phyloP scores from a whole-genome alignment of 345 rosid species.

The Euphorbia tirucalli region DNA sequence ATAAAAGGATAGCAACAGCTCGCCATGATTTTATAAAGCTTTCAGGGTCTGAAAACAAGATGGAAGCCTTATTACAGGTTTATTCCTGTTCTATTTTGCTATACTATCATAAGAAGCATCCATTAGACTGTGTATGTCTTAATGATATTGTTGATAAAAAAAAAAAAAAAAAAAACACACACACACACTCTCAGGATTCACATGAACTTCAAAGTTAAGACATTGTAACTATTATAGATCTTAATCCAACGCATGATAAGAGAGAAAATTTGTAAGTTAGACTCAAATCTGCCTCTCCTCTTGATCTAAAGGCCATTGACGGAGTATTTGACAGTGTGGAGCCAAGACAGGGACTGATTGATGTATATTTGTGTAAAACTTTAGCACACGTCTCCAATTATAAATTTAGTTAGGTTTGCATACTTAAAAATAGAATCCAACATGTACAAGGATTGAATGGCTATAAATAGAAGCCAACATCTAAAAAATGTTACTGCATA shows the following conservation, averaged over 20 bases:
- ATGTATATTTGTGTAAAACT: neutral
- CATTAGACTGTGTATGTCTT: neutral
- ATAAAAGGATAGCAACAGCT: slow-evolving; percentile 85
- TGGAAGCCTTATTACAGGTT: slow-evolving; percentile 89
- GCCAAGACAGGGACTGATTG: neutral
- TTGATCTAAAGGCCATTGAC: neutral
- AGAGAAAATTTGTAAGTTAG: neutral
- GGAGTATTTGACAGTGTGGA: neutral
- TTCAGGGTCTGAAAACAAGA: slow-evolving; percentile 88
- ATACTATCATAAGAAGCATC: neutral
- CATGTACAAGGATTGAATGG: neutral
- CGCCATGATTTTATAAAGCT: slow-evolving; percentile 90
- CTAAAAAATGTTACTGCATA: neutral
- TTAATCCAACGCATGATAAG: neutral
- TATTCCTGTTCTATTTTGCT: neutral
- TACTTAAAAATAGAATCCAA: neutral
- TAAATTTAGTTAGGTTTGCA: neutral
- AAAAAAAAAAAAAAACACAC: too few relatives aligned
- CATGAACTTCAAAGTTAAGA: neutral
- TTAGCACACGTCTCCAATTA: neutral
- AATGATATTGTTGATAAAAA: neutral
- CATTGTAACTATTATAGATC: neutral
- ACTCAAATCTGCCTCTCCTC: neutral
- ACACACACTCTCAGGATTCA: too few relatives aligned
- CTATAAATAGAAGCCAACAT: neutral